These are phyloP conservation scores for Hericium alpestre DNA, from an alignment of 768 basidiomycete genomes.

Conservation along the genomic window DNA sequence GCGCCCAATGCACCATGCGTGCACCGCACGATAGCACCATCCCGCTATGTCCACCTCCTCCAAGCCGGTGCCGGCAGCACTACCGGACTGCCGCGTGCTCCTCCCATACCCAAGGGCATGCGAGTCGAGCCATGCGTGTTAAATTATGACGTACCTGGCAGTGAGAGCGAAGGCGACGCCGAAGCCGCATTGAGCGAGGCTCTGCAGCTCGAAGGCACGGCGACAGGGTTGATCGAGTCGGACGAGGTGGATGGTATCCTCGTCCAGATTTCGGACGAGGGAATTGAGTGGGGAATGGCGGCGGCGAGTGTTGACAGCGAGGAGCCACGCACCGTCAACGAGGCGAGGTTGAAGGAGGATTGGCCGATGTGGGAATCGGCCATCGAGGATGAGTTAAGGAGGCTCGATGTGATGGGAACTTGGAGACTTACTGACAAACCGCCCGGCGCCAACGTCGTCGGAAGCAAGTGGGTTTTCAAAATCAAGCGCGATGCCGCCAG, in stretches of 20 bases:
- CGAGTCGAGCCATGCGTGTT: not conserved
- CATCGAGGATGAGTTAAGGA: not conserved
- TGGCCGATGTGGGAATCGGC: slow-evolving; percentile 17
- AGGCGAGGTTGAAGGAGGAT: slow-evolving; percentile 2
- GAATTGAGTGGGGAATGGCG: not conserved
- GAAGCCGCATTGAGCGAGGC: too few species aligned
- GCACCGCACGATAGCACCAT: not conserved
- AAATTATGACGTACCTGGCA: too few species aligned
- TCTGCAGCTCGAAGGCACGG: too few species aligned
- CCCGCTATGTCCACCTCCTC: not conserved
- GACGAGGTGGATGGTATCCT: not conserved
- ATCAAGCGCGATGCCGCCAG: slow-evolving; percentile 19
- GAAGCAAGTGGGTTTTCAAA: slow-evolving; percentile 18
- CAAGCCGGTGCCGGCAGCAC: not conserved
- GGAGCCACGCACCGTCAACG: not conserved
- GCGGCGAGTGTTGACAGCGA: not conserved
- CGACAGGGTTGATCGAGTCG: too few species aligned
- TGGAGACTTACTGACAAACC: not conserved
- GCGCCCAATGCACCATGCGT: not conserved
- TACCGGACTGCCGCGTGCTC: not conserved
- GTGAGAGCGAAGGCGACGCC: too few species aligned
- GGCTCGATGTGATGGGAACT: too few species aligned
- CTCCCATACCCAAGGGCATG: not conserved
- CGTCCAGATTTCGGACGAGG: not conserved
- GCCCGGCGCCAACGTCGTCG: not conserved